A percentile compares a stretch with the other conserved stretches of the same genome.
These are phyloP conservation scores for Blepharisma undulans DNA, from an alignment of 169 alveolate genomes.

Conservation along the genomic window DNA sequence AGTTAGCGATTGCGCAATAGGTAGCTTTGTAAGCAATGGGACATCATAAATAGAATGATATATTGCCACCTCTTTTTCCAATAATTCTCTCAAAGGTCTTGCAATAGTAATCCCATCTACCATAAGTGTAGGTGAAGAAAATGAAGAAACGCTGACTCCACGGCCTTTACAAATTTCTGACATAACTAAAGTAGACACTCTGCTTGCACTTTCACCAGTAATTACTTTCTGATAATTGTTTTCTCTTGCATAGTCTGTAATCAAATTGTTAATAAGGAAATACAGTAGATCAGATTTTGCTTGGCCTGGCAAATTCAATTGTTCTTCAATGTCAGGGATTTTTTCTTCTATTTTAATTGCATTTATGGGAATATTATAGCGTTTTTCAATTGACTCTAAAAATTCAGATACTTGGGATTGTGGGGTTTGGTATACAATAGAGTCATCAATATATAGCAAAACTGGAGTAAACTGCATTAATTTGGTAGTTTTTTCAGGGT, in stretches of 20 bases:
- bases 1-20: not conserved
- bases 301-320: not conserved
- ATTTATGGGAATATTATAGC: not conserved
- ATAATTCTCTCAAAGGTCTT: slow-evolving; percentile 3
- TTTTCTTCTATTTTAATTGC: not conserved
- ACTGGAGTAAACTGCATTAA: slow-evolving; percentile 12
- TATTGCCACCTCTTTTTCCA: slow-evolving; percentile 20
- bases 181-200: not conserved
- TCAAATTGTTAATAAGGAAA: not conserved
- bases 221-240: not conserved
- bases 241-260: not conserved
- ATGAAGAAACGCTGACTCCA: not conserved
- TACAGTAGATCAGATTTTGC: not conserved
- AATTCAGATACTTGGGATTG: not conserved
- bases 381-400: not conserved
- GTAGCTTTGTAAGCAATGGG: not conserved
- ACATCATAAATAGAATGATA: not conserved
- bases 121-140: not conserved
- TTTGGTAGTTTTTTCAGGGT: slow-evolving; percentile 27
- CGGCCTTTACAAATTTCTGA: slow-evolving; percentile 27
- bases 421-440: not conserved
- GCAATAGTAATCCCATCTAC: not conserved
- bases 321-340: not conserved
- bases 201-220: slow-evolving; percentile 22
- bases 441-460: slow-evolving; percentile 9